Percentiles rank a stretch among this genome's conserved stretches.
Evolutionary conservation across 2,329 filamentous ascomycete species (phyloP).

Genomic region (Penicillium sclerotiorum): DNA sequence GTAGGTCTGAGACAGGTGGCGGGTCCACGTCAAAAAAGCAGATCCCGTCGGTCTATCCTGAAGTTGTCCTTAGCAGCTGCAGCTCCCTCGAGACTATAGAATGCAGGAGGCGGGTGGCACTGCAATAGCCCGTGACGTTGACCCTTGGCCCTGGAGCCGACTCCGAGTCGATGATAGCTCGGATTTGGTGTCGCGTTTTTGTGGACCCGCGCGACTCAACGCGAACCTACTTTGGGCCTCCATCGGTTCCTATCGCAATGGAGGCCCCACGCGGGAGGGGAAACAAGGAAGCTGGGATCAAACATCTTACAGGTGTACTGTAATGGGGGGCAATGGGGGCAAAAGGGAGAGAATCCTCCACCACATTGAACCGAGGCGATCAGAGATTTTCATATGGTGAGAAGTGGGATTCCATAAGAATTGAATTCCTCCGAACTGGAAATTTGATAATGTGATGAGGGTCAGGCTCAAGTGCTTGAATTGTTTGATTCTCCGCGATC

Average conservation of each 20-base stretch:
- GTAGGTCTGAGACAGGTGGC: conserved; percentile 17
- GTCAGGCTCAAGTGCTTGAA: no score
- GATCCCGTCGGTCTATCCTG: neutral
- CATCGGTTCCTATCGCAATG: conserved; percentile 14
- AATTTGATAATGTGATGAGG: no score
- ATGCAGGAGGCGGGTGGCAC: conserved; percentile 17
- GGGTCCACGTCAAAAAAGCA: conserved; percentile 16
- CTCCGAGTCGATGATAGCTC: conserved; percentile 16
- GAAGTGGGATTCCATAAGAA: no score
- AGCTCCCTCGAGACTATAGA: conserved; percentile 10
- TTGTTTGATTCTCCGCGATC: no score
- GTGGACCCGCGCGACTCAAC: conserved; percentile 23
- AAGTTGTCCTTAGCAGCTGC: conserved; percentile 2
- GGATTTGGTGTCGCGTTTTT: conserved; percentile 15
- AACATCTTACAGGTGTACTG: no score
- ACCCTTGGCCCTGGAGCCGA: neutral
- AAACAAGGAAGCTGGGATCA: conserved; percentile 15
- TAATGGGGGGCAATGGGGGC: no score
- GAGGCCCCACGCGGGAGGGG: conserved; percentile 26
- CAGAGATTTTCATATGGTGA: no score
- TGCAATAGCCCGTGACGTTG: conserved; percentile 16
- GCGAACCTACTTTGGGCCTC: conserved; percentile 13
- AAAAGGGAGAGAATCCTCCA: no score
- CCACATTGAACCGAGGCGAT: no score
- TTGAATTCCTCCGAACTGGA: no score